Evolutionary conservation across 768 basidiomycete genomes (phyloP).

Genomic region (Tylopilus sp.): DNA sequence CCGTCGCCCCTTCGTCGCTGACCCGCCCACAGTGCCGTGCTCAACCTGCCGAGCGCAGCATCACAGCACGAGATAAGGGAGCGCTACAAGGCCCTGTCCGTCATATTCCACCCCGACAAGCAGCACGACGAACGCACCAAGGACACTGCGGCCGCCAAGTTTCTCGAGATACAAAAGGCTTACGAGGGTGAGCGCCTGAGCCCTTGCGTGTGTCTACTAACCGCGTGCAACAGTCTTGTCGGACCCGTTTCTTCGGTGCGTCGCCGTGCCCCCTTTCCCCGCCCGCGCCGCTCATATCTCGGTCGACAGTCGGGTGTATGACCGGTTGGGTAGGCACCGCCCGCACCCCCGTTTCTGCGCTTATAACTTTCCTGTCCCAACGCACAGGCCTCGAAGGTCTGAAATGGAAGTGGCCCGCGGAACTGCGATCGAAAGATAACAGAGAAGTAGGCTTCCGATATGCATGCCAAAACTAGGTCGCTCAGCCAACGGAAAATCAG

Average conservation of each 20-base stretch:
- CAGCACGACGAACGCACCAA: constrained; percentile 57
- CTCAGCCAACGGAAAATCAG: constrained; percentile 37
- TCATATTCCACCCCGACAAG: constrained; percentile 84
- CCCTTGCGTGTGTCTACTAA: constrained; percentile 11
- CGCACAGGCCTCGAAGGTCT: constrained; percentile 37
- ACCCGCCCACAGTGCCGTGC: constrained; percentile 43
- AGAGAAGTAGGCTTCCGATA: constrained; percentile 43
- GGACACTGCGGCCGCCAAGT: constrained; percentile 59
- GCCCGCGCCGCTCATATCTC: constrained; percentile 7
- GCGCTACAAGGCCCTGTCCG: constrained; percentile 65
- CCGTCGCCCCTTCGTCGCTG: neutral
- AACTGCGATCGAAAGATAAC: constrained; percentile 40
- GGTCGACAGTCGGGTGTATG: constrained; percentile 63
- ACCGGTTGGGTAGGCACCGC: constrained; percentile 53
- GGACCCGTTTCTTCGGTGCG: constrained; percentile 67
- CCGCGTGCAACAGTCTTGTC: constrained; percentile 51
- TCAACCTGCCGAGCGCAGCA: constrained; percentile 66
- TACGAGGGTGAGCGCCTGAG: constrained; percentile 72
- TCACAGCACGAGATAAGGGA: constrained; percentile 71
- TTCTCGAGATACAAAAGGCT: constrained; percentile 77
- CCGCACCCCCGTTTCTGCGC: constrained; percentile 1
- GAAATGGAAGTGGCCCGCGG: constrained; percentile 42
- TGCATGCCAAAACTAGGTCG: constrained; percentile 12
- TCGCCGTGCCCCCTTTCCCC: constrained; percentile 5
- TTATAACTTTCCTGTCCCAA: constrained; percentile 10